Conservation (phyloP, 1,284 basidiomycete species). For the Apiotrichum sp. region DNA sequence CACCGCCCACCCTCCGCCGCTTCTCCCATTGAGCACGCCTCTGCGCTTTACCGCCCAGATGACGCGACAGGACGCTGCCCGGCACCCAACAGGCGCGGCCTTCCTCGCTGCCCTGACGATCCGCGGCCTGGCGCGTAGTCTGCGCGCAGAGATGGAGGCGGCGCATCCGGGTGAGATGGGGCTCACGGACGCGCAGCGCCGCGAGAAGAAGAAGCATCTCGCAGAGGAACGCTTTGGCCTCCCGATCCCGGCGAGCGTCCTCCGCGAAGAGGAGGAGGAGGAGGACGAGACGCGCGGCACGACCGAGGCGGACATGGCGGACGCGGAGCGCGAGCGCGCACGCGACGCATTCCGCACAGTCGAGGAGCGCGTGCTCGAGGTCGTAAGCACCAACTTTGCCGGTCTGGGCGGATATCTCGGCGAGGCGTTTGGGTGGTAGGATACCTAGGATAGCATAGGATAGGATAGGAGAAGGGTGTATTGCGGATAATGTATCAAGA, state of each 20-base stretch:
- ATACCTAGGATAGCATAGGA: not conserved
- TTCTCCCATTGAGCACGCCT: slow-evolving; percentile 18
- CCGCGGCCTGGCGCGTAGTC: slow-evolving; percentile 38
- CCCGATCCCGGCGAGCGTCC: slow-evolving; percentile 40
- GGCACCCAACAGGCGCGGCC: slow-evolving; percentile 33
- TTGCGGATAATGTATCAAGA: not conserved
- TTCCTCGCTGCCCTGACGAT: slow-evolving; percentile 40
- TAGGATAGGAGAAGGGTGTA: not conserved
- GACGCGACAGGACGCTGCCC: slow-evolving; percentile 24
- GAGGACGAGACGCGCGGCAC: slow-evolving; percentile 23
- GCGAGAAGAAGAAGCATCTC: slow-evolving; percentile 32
- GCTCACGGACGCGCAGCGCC: slow-evolving; percentile 16
- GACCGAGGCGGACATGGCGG: slow-evolving; percentile 14
- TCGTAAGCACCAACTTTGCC: slow-evolving; percentile 31
- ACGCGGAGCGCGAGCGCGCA: slow-evolving; percentile 32
- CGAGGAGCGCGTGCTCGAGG: slow-evolving; percentile 30
- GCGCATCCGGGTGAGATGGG: slow-evolving; percentile 15
- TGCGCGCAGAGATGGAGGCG: slow-evolving; percentile 29
- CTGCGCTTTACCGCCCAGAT: slow-evolving; percentile 22
- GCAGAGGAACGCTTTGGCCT: slow-evolving; percentile 42
- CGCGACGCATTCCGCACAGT: slow-evolving; percentile 28
- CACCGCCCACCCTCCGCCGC: slow-evolving; percentile 25
- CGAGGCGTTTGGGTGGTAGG: slow-evolving; percentile 38
- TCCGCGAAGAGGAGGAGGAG: slow-evolving; percentile 39
- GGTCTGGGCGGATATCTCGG: slow-evolving; percentile 35